A percentile compares a stretch with the other conserved stretches of the same genome.
These are phyloP conservation scores for Mucor irregularis DNA, from an alignment of 371 early-diverging fungal genomes.

Conservation along the genomic window DNA sequence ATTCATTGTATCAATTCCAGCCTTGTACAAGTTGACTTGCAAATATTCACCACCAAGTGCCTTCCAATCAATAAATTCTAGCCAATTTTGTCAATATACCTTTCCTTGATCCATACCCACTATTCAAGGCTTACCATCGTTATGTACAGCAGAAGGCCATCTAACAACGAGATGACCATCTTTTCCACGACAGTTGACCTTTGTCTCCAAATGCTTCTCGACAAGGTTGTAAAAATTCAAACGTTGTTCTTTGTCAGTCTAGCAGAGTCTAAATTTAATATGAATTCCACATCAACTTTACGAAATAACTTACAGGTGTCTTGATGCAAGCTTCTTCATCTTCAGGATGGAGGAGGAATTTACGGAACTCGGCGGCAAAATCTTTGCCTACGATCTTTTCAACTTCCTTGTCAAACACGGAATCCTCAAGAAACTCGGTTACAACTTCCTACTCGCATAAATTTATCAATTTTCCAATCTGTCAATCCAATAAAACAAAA, in stretches of 20 bases:
- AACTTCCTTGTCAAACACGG: constrained; percentile 30
- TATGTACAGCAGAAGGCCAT: constrained; percentile 30
- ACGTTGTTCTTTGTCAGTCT: constrained; percentile 32
- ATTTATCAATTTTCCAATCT: neutral
- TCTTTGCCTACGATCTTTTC: constrained; percentile 17
- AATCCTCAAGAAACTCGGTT: constrained; percentile 1
- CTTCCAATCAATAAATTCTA: constrained; percentile 37
- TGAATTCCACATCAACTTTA: neutral
- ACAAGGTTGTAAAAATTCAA: constrained; percentile 26
- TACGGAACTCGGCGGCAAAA: constrained; percentile 31
- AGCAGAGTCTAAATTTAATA: neutral
- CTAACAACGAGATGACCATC: constrained; percentile 31
- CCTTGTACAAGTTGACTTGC: constrained; percentile 86
- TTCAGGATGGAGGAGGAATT: constrained; percentile 25
- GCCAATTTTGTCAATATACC: constrained; percentile 11
- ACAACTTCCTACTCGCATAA: neutral
- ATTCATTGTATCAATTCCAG: constrained; percentile 89
- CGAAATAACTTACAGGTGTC: constrained; percentile 10
- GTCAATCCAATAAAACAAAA: neutral
- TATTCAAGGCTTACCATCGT: constrained; percentile 8
- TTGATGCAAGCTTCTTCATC: constrained; percentile 16
- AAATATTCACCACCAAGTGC: constrained; percentile 70
- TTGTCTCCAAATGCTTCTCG: constrained; percentile 28
- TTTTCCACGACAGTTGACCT: constrained; percentile 25
- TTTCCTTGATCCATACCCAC: neutral